A percentile compares a stretch with the other conserved stretches of the same genome.
These are phyloP conservation scores for Pseudogymnoascus destructans DNA, from an alignment of 2,329 filamentous ascomycete genomes.

Conservation along the genomic window DNA sequence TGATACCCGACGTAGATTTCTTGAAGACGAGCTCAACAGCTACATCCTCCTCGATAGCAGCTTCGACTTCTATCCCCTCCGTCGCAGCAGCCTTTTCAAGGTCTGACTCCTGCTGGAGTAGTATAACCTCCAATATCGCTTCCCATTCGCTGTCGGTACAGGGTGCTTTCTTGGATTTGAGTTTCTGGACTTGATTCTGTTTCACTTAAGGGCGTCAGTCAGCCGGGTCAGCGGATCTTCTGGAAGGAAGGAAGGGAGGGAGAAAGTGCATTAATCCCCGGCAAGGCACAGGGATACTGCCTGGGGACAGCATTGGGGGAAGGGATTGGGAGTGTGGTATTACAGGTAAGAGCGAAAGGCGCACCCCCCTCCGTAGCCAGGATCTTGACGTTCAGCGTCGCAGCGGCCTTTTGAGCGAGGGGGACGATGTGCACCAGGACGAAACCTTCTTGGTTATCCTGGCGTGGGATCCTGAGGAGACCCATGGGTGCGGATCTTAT, in stretches of 20 bases:
- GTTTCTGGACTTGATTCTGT: constrained; percentile 39
- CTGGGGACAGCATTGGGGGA: not conserved
- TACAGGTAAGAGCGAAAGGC: constrained; percentile 44
- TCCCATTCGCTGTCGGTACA: constrained; percentile 55
- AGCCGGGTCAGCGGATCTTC: constrained; percentile 18
- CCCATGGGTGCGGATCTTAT: not conserved
- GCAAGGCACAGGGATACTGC: constrained; percentile 19
- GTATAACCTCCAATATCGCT: constrained; percentile 40
- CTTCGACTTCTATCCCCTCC: constrained; percentile 48
- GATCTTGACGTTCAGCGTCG: constrained; percentile 50
- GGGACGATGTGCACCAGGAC: constrained; percentile 48
- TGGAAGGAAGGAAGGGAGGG: constrained; percentile 15
- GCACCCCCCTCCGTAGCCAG: constrained; percentile 54
- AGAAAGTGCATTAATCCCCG: constrained; percentile 15
- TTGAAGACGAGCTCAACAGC: constrained; percentile 50
- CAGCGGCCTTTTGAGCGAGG: constrained; percentile 31
- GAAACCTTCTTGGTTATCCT: constrained; percentile 35
- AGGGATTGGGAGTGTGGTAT: not conserved
- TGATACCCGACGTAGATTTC: constrained; percentile 55
- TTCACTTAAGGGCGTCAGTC: constrained; percentile 33
- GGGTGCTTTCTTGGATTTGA: constrained; percentile 41
- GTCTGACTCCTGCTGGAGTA: constrained; percentile 35
- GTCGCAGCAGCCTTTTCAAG: constrained; percentile 37
- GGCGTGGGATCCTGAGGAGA: constrained; percentile 46
- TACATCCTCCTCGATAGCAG: constrained; percentile 38